Conservation (phyloP, 164 flowering plant genomes). For the Macadamia integrifolia region DNA sequence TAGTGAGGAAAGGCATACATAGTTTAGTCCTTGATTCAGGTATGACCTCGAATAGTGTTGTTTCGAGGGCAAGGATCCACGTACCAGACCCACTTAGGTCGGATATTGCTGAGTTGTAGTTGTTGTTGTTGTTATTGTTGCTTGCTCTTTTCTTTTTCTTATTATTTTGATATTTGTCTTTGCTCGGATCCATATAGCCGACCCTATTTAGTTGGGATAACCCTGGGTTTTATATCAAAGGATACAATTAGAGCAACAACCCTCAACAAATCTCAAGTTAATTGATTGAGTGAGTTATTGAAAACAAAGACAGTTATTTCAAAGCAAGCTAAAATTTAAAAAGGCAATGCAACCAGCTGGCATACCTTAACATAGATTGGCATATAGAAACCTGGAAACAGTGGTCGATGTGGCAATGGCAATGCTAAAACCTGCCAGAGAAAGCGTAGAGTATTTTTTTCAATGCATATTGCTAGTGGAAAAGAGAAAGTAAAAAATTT, state of each 20-base stretch:
- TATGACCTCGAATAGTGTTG: too few relatives aligned
- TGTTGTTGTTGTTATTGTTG: too few relatives aligned
- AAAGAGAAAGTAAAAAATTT: neutral
- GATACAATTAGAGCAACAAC: neutral
- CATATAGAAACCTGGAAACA: constrained; percentile 97
- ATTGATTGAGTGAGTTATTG: neutral
- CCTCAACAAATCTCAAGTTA: neutral
- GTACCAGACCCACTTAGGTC: too few relatives aligned
- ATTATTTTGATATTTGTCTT: too few relatives aligned
- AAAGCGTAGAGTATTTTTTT: neutral
- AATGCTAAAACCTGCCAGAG: constrained; percentile 79
- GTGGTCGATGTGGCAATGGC: constrained; percentile 81
- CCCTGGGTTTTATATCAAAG: neutral
- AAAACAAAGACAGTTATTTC: neutral
- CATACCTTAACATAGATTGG: constrained; percentile 93
- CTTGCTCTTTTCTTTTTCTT: too few relatives aligned
- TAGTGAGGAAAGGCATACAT: too few relatives aligned
- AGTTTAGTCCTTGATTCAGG: too few relatives aligned
- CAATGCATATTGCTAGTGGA: neutral
- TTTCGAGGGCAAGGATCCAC: too few relatives aligned
- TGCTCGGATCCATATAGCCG: too few relatives aligned
- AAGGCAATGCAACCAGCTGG: neutral
- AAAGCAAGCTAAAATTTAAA: neutral
- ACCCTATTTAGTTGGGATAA: too few relatives aligned
- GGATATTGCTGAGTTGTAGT: too few relatives aligned